A percentile compares a stretch with the other conserved stretches of the same genome.
Conservation (phyloP, 1,284 basidiomycete species). For the Cryptococcus jaspeensis region DNA sequence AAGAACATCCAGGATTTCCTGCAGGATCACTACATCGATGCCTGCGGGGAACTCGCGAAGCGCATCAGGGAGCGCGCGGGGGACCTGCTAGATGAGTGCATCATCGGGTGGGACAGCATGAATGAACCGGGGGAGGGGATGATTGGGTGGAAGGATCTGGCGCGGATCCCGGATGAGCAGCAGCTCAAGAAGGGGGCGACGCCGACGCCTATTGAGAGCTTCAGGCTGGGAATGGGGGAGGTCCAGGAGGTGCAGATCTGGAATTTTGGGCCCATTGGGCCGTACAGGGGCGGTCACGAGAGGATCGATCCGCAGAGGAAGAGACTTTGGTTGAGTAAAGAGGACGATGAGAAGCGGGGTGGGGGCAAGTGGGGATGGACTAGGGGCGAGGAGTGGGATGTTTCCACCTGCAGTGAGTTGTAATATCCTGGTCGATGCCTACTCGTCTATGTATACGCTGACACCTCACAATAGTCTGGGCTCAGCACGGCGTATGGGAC, state of each 20-base stretch:
- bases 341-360: constrained; percentile 50
- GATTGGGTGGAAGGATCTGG: constrained; percentile 73
- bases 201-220: constrained; percentile 79
- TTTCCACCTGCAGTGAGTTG: constrained; percentile 68
- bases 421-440: too few species aligned
- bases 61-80: constrained; percentile 66
- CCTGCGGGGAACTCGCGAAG: constrained; percentile 72
- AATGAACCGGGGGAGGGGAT: constrained; percentile 93
- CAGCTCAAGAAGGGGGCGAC: constrained; percentile 80
- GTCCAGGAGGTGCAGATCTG: constrained; percentile 82
- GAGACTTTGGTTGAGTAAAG: constrained; percentile 68
- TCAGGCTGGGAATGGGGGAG: constrained; percentile 84
- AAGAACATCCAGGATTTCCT: constrained; percentile 91
- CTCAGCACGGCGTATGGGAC: constrained; percentile 91
- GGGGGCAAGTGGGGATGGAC: constrained; percentile 73
- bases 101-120: constrained; percentile 95
- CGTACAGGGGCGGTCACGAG: constrained; percentile 68
- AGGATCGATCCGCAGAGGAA: constrained; percentile 79
- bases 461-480: constrained; percentile 63
- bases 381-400: constrained; percentile 70
- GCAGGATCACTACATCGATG: constrained; percentile 78
- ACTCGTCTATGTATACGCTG: neutral
- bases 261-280: constrained; percentile 77
- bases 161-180: constrained; percentile 63
- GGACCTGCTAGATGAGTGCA: constrained; percentile 71